Conservation (phyloP, 2,329 filamentous ascomycete genomes). For the Zasmidium angulare region DNA sequence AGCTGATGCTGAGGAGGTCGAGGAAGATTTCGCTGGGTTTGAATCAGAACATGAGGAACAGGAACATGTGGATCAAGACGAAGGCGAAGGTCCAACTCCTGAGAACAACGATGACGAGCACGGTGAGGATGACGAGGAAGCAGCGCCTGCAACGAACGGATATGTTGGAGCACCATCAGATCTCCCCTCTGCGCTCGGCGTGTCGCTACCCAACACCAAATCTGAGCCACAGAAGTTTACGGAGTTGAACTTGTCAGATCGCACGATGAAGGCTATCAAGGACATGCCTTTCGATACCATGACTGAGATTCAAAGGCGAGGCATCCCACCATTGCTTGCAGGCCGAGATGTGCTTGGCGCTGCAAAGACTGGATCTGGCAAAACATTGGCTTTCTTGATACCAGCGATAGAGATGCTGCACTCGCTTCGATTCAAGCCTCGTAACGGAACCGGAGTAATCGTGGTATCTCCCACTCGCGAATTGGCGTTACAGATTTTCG, state of each 20-base stretch:
- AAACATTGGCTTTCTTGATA: conserved; percentile 92
- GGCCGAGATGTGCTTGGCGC: conserved; percentile 92
- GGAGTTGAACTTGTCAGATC: conserved; percentile 81
- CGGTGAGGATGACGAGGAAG: conserved; percentile 34
- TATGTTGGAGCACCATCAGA: conserved; percentile 44
- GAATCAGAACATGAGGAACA: conserved; percentile 30
- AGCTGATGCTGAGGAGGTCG: conserved; percentile 15
- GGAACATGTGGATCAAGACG: conserved; percentile 25
- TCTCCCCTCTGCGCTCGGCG: conserved; percentile 55
- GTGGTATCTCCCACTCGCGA: conserved; percentile 92
- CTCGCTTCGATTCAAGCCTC: conserved; percentile 87
- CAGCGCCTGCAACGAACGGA: conserved; percentile 20
- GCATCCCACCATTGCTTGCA: conserved; percentile 83
- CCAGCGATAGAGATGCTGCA: conserved; percentile 92
- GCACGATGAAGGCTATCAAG: conserved; percentile 81
- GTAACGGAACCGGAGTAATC: conserved; percentile 88
- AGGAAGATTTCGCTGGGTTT: conserved; percentile 38
- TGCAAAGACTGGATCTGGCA: conserved; percentile 93
- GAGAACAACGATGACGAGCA: conserved; percentile 36
- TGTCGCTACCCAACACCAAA: conserved; percentile 60
- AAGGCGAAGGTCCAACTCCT: conserved; percentile 24
- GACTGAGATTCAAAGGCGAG: conserved; percentile 89
- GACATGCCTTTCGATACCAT: conserved; percentile 94
- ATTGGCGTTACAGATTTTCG: conserved; percentile 92
- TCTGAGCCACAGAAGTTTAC: conserved; percentile 69